A percentile compares a stretch with the other conserved stretches of the same genome.
Evolutionary conservation across 2,329 filamentous ascomycete genomes (phyloP).

Genomic region (Beauveria brongniartii): DNA sequence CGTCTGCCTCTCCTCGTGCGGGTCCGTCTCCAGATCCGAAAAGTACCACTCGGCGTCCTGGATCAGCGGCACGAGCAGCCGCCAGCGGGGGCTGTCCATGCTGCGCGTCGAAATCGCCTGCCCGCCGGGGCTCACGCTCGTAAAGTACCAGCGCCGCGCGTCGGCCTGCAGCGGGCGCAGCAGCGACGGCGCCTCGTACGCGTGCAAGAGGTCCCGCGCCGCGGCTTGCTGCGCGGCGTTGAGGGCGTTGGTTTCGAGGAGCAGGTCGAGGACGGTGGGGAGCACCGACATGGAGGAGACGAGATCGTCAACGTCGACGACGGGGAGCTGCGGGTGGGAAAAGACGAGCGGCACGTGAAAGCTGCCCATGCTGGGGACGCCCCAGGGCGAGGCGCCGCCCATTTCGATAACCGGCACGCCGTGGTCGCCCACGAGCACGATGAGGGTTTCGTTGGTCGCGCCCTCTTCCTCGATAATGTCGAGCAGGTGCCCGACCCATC

Average conservation of each 20-base stretch:
- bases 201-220: slow-evolving; percentile 21
- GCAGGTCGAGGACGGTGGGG: slow-evolving; percentile 27
- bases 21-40: slow-evolving; percentile 22
- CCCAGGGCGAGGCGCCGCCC: slow-evolving; percentile 22
- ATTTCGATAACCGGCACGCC: slow-evolving; percentile 26
- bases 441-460: slow-evolving; percentile 25
- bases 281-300: slow-evolving; percentile 25
- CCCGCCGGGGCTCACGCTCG: slow-evolving; percentile 25
- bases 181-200: slow-evolving; percentile 28
- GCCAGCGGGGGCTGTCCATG: slow-evolving; percentile 20
- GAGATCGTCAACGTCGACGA: slow-evolving; percentile 22
- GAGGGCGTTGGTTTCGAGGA: slow-evolving; percentile 25
- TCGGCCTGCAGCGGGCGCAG: slow-evolving; percentile 20
- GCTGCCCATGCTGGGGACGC: slow-evolving; percentile 25
- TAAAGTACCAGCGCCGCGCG: slow-evolving; percentile 23
- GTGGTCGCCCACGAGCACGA: slow-evolving; percentile 26
- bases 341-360: slow-evolving; percentile 25
- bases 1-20: slow-evolving; percentile 20
- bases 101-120: slow-evolving; percentile 26
- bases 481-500: slow-evolving; percentile 25
- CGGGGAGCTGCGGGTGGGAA: slow-evolving; percentile 25
- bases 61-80: slow-evolving; percentile 24
- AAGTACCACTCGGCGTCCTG: slow-evolving; percentile 25
- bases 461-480: slow-evolving; percentile 23
- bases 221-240: slow-evolving; percentile 17